A percentile compares a stretch with the other conserved stretches of the same genome.
These are phyloP conservation scores for Leccinum incarnatum DNA, from an alignment of 768 basidiomycete species.

Conservation along the genomic window DNA sequence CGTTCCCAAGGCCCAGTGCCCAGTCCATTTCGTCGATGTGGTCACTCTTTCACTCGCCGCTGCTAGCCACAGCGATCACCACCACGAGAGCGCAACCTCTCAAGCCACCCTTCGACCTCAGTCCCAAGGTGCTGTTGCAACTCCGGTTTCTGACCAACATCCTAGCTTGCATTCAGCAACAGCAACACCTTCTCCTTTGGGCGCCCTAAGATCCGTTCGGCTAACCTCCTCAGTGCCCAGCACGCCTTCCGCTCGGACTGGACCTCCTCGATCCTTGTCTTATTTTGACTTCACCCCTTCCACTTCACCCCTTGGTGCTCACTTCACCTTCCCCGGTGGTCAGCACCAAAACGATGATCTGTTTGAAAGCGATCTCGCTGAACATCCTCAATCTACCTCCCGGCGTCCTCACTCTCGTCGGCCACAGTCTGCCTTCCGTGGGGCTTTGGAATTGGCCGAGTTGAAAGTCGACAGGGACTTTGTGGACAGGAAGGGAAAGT, in stretches of 20 bases:
- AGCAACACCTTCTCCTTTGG: conserved; percentile 9
- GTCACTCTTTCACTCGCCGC: conserved; percentile 6
- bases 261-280: conserved; percentile 71
- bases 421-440: conserved; percentile 52
- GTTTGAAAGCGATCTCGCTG: conserved; percentile 33
- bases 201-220: conserved; percentile 4
- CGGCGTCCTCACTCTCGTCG: conserved; percentile 16
- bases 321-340: conserved; percentile 23
- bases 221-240: conserved; percentile 15
- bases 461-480: conserved; percentile 34
- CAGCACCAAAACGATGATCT: conserved; percentile 26
- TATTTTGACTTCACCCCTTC: conserved; percentile 54
- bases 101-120: neutral
- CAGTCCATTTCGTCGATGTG: conserved; percentile 8
- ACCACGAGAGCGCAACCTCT: neutral
- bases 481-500: conserved; percentile 54
- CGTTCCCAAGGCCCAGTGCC: neutral
- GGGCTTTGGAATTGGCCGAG: conserved; percentile 51
- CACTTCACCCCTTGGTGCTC: conserved; percentile 36
- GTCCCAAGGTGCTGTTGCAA: neutral
- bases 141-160: conserved; percentile 7
- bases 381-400: conserved; percentile 35
- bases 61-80: neutral
- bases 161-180: conserved; percentile 16
- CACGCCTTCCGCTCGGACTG: conserved; percentile 66